Evolutionary conservation across 805 yeast species (phyloP).

Genomic region (Ogataea neopini): DNA sequence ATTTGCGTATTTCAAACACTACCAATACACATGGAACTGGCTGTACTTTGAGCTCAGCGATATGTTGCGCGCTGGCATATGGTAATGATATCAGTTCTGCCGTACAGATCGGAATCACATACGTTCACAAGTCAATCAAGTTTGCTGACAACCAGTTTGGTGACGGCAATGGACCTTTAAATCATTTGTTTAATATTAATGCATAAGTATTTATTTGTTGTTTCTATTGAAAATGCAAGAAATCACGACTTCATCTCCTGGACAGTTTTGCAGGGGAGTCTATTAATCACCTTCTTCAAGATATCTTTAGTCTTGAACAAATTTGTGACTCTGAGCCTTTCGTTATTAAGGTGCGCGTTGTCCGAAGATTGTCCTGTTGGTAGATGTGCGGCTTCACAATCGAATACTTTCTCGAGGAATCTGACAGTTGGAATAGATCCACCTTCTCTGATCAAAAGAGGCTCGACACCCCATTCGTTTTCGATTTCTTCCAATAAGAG

Average conservation of each 20-base stretch:
- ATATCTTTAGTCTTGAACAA: constrained; percentile 72
- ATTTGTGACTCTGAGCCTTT: constrained; percentile 76
- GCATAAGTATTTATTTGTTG: constrained; percentile 1
- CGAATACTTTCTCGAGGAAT: constrained; percentile 75
- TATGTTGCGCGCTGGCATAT: constrained; percentile 69
- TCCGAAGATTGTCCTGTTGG: constrained; percentile 97
- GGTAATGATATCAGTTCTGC: constrained; percentile 48
- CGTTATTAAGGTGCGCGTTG: constrained; percentile 90
- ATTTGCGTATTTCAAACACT: constrained; percentile 43
- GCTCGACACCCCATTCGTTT: constrained; percentile 76
- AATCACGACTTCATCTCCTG: neutral
- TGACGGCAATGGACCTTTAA: constrained; percentile 69
- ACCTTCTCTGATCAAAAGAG: constrained; percentile 90
- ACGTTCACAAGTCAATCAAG: constrained; percentile 63
- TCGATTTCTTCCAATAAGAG: constrained; percentile 62
- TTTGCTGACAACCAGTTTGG: constrained; percentile 45
- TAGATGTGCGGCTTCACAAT: constrained; percentile 90
- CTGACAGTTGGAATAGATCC: constrained; percentile 94
- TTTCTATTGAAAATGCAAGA: neutral
- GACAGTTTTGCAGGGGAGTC: constrained; percentile 32
- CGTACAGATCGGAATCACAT: constrained; percentile 57
- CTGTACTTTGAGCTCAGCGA: constrained; percentile 78
- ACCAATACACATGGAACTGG: constrained; percentile 83
- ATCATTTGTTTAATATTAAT: constrained; percentile 43
- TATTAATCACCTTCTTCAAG: constrained; percentile 52